Conservation (phyloP, 2,329 filamentous ascomycete genomes). For the Microsporum canis region DNA sequence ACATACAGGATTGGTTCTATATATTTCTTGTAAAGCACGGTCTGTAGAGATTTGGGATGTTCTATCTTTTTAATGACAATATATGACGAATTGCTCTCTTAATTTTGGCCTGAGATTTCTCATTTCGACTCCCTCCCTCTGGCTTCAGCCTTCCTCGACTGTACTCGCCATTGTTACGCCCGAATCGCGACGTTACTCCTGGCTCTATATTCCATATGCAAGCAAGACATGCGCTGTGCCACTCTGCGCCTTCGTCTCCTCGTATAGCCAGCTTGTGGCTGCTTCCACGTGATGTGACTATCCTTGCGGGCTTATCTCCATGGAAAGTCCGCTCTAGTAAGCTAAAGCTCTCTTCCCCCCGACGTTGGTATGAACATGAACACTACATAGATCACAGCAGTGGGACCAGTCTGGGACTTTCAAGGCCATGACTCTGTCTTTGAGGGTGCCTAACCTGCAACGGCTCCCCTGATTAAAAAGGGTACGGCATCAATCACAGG, state of each 20-base stretch:
- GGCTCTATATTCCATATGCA: neutral
- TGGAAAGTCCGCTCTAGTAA: neutral
- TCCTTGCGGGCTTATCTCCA: neutral
- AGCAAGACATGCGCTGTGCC: neutral
- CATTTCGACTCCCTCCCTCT: neutral
- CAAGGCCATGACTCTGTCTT: neutral
- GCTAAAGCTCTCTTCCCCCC: neutral
- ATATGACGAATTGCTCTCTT: neutral
- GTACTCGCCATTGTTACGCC: neutral
- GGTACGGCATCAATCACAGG: neutral
- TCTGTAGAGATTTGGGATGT: neutral
- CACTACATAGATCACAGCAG: neutral
- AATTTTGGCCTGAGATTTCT: neutral
- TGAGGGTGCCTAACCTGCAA: neutral
- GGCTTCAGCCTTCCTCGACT: neutral
- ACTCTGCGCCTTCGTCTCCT: neutral
- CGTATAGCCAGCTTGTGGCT: neutral
- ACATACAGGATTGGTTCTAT: neutral
- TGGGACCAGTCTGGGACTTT: neutral
- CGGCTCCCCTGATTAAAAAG: neutral
- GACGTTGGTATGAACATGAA: neutral
- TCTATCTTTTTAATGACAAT: neutral
- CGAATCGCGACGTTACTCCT: neutral
- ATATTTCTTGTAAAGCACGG: neutral
- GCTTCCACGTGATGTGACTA: neutral